Percentiles rank a stretch among this genome's conserved stretches.
phyloP scores from a whole-genome alignment of 257 asterid genomes.

The Leonotis leonurus region DNA sequence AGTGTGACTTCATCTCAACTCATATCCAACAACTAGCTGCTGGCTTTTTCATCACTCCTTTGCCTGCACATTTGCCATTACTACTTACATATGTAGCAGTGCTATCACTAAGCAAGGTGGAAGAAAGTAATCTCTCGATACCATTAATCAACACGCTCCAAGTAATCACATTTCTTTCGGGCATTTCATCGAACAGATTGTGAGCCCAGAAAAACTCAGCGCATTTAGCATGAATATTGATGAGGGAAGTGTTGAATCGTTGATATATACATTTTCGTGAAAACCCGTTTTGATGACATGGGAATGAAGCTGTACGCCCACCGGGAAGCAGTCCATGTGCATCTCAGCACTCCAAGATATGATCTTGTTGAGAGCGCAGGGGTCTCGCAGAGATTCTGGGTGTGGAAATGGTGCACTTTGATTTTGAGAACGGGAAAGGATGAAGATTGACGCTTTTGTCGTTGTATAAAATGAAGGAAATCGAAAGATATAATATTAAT shows the following conservation, averaged over 20 bases:
- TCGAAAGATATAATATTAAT: too few relatives aligned
- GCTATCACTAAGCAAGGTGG: conserved; percentile 38
- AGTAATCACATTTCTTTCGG: conserved; percentile 34
- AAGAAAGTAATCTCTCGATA: conserved; percentile 26
- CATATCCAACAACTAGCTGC: conserved; percentile 54
- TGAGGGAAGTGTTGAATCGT: conserved; percentile 43
- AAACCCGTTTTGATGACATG: conserved; percentile 43
- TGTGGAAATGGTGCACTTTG: too few relatives aligned
- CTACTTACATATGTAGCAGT: conserved; percentile 44
- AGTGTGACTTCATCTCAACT: too few relatives aligned
- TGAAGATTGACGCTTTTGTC: conserved; percentile 6
- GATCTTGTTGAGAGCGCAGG: conserved; percentile 32
- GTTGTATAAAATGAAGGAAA: background rate
- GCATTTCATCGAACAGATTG: conserved; percentile 50
- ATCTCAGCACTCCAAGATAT: conserved; percentile 40
- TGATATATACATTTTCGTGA: conserved; percentile 34
- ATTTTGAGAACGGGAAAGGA: conserved; percentile 16
- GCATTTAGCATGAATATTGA: conserved; percentile 40
- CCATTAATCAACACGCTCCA: conserved; percentile 52
- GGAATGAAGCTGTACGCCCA: conserved; percentile 44
- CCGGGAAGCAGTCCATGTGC: conserved; percentile 1
- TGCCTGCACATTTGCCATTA: conserved; percentile 49
- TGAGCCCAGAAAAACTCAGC: conserved; percentile 22
- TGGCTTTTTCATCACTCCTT: conserved; percentile 43
- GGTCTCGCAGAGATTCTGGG: conserved; percentile 16